These are phyloP conservation scores for Nicotiana knightiana DNA, from an alignment of 257 asterid species.

Conservation along the genomic window DNA sequence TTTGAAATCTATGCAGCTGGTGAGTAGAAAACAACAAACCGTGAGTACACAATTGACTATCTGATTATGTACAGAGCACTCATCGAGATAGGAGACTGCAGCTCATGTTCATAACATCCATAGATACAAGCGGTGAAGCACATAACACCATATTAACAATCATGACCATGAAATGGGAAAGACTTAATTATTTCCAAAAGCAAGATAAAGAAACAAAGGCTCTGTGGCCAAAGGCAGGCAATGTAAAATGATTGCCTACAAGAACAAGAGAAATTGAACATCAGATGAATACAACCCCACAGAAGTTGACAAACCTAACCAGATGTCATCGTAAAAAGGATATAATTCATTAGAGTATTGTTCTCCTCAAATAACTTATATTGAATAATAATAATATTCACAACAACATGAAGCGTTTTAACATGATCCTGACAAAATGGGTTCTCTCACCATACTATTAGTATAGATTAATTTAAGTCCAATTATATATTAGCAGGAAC, in stretches of 20 bases:
- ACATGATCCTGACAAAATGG: background rate
- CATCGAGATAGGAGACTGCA: background rate
- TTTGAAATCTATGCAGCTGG: background rate
- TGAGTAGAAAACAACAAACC: background rate
- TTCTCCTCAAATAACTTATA: slow-evolving; percentile 1
- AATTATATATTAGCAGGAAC: background rate
- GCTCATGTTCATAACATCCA: background rate
- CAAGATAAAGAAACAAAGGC: background rate
- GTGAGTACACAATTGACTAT: background rate
- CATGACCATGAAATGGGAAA: background rate
- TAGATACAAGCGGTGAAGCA: background rate
- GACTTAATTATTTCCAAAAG: background rate
- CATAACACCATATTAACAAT: background rate
- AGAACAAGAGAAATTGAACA: background rate
- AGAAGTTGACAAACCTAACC: background rate
- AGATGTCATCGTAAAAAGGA: background rate
- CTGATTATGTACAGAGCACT: background rate
- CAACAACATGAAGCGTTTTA: background rate
- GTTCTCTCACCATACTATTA: background rate
- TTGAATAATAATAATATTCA: slow-evolving; percentile 1
- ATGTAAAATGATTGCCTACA: background rate
- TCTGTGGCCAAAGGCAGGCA: background rate
- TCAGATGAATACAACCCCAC: background rate
- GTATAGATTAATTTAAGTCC: background rate
- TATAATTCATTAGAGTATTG: background rate